These are phyloP conservation scores for Aspergillus puulaauensis DNA, from an alignment of 2,329 filamentous ascomycete species.

Conservation along the genomic window DNA sequence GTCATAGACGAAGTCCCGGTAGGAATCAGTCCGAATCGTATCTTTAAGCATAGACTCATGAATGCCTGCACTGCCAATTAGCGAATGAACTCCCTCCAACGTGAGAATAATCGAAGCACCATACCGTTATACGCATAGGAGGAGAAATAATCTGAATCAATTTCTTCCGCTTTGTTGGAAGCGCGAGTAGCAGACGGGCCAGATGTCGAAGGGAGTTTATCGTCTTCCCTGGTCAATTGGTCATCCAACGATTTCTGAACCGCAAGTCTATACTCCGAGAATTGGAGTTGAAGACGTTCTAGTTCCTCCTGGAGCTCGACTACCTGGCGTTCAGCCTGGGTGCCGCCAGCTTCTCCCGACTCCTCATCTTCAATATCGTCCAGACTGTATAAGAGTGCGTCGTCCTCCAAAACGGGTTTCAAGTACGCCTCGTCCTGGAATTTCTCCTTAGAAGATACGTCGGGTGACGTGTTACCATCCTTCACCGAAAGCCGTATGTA, in stretches of 20 bases:
- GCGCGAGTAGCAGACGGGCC: constrained; percentile 26
- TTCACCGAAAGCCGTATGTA: constrained; percentile 55
- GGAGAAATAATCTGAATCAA: constrained; percentile 62
- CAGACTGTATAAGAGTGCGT: constrained; percentile 81
- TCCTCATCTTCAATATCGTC: constrained; percentile 66
- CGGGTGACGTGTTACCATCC: constrained; percentile 48
- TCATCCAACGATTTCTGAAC: constrained; percentile 67
- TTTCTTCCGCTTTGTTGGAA: constrained; percentile 45
- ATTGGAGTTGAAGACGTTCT: constrained; percentile 59
- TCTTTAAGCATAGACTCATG: constrained; percentile 97
- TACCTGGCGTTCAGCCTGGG: constrained; percentile 47
- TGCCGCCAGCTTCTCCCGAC: constrained; percentile 25
- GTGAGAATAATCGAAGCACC: constrained; percentile 17
- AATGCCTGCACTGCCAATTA: constrained; percentile 60
- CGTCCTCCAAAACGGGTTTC: constrained; percentile 82
- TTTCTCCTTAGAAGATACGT: constrained; percentile 59
- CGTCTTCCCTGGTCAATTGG: constrained; percentile 60
- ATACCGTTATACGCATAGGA: constrained; percentile 69
- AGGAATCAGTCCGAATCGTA: constrained; percentile 80
- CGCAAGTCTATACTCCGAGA: constrained; percentile 63
- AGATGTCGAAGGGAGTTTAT: constrained; percentile 30
- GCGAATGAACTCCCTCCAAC: not conserved
- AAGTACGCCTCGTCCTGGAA: constrained; percentile 80
- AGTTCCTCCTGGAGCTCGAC: constrained; percentile 64
- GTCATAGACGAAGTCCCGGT: constrained; percentile 91